Evolutionary conservation across 352 stramenopile genomes (phyloP), one percentile per base, ranked within the genome.

Genomic region (Globisporangium lucens): DNA sequence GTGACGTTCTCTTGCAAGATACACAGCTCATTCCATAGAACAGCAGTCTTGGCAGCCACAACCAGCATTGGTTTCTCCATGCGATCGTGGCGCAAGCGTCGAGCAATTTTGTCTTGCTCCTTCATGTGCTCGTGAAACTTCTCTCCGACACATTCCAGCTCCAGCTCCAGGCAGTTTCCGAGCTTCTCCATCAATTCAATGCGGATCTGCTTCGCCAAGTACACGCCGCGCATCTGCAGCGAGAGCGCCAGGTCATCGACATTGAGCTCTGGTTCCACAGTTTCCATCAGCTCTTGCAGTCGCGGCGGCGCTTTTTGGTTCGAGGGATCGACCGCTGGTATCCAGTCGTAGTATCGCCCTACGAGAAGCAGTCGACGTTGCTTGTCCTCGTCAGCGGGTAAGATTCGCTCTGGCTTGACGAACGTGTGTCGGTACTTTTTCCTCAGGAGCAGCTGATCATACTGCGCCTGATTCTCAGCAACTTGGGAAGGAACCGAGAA

Each of bases 91-190:
- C 76, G 82, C 36, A 84, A 74, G 12, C 69, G 71, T 20, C 80
- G 68, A 13, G 78, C 76, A 8, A 84, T 61, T 35, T 81, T 79
- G 58, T 94, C 86, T 61, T 91, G 79, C 2, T 83, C 73, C 52
- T 91, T 92, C 77, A 94, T 79, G 57, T 90, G 73, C 0, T 74
- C 59, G 61, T 91, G 83, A 24, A 93, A 94, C 51, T 76, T 78
- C 0, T 62, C 63, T 2, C 83, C 86, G 36, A 93, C 62, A 29
- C 84, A 93, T 38, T 94, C 86, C 20, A 90, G 22, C 60, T 94
- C 86, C 0, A 94, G 80, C 53, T 75, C 66, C 0, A 94, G 43
- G 36, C 77, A 89, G 36, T 85, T 71, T 0, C 77, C 80, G 13
- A 94, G 70, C 20, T 80, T 83, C 17, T 88, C 75, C 43, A 91